Evolutionary conservation across 1,284 basidiomycete genomes (phyloP).

Genomic region (Farysia itapuensis): DNA sequence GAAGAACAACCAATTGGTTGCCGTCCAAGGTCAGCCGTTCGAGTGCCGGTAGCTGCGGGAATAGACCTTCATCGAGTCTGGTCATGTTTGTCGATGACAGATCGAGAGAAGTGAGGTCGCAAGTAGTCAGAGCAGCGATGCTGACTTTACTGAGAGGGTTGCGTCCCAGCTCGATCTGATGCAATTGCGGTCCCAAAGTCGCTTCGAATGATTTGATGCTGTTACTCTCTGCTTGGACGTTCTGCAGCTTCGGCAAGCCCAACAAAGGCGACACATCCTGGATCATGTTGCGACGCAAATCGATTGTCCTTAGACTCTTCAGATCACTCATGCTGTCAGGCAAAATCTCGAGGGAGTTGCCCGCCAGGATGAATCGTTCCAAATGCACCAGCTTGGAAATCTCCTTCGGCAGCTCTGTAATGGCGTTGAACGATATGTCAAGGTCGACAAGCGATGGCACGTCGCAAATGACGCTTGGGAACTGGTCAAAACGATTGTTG

Average conservation of each 20-base stretch:
- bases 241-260: conserved; percentile 42
- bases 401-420: conserved; percentile 77
- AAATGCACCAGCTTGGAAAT: conserved; percentile 69
- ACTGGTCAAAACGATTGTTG: conserved; percentile 88
- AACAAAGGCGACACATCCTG: conserved; percentile 49
- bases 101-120: conserved; percentile 77
- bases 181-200: conserved; percentile 32
- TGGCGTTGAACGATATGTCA: conserved; percentile 93
- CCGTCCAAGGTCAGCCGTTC: conserved; percentile 50
- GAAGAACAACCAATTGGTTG: conserved; percentile 79
- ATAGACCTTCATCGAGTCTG: conserved; percentile 69
- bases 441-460: conserved; percentile 77
- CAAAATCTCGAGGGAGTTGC: conserved; percentile 49
- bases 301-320: conserved; percentile 45
- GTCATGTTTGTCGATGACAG: conserved; percentile 89
- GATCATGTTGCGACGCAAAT: conserved; percentile 51
- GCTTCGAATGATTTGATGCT: conserved; percentile 52
- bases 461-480: conserved; percentile 77
- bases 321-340: conserved; percentile 47
- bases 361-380: conserved; percentile 51
- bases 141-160: conserved; percentile 53
- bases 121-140: conserved; percentile 62
- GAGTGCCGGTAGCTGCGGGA: conserved; percentile 46
- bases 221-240: conserved; percentile 54
- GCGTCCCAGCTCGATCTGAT: conserved; percentile 47